A percentile compares a stretch with the other conserved stretches of the same genome.
These are phyloP conservation scores for Lablab purpureus DNA, from an alignment of 306 rosid species.

Conservation along the genomic window DNA sequence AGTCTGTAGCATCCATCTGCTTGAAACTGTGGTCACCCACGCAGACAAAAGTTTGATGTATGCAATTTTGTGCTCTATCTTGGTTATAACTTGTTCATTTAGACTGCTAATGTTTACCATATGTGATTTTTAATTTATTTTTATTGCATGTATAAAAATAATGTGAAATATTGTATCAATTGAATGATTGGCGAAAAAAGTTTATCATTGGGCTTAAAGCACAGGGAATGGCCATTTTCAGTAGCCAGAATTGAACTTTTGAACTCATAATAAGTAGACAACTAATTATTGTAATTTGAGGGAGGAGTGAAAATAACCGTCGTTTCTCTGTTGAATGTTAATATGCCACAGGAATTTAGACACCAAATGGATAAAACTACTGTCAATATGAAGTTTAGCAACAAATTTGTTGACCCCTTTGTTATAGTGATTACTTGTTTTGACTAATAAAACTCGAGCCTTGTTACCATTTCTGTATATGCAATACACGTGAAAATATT, in stretches of 20 bases:
- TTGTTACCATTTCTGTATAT: not conserved
- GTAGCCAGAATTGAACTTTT: not conserved
- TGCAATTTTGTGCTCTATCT: not conserved
- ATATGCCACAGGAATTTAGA: not conserved
- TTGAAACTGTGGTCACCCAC: not conserved
- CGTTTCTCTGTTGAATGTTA: not conserved
- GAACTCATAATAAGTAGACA: constrained; percentile 1
- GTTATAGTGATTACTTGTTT: constrained; percentile 1
- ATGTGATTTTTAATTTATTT: not conserved
- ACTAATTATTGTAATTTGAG: constrained; percentile 1
- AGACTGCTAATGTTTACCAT: not conserved
- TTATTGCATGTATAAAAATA: not conserved
- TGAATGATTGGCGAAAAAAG: not conserved
- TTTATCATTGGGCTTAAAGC: not conserved
- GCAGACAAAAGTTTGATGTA: not conserved
- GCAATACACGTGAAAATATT: not conserved
- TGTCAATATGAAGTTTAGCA: not conserved
- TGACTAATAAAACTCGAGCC: not conserved
- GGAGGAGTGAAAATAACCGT: not conserved
- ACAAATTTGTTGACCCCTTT: not conserved
- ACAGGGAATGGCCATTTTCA: not conserved
- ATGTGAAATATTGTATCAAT: not conserved
- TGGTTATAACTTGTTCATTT: not conserved
- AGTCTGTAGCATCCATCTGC: not conserved
- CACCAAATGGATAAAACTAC: not conserved